phyloP scores from a whole-genome alignment of 306 rosid species.

The Rosa chinensis region DNA sequence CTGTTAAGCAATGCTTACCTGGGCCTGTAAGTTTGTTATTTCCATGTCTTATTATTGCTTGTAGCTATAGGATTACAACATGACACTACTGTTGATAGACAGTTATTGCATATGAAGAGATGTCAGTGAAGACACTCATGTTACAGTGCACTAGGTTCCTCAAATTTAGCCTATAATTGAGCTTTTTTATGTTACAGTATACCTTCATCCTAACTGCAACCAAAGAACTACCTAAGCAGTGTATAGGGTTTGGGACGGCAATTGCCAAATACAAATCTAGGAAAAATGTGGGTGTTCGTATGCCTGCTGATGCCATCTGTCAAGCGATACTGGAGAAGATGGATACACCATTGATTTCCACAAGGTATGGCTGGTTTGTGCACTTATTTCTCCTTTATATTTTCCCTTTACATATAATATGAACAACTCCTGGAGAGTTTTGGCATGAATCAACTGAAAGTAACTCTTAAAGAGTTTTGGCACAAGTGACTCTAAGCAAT shows the following conservation, averaged over 20 bases:
- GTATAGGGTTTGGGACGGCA: constrained; percentile 72
- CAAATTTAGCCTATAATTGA: constrained; percentile 25
- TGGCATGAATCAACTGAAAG: not conserved
- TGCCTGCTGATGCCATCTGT: constrained; percentile 85
- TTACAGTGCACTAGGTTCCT: constrained; percentile 16
- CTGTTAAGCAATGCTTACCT: constrained; percentile 83
- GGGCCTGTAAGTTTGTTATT: constrained; percentile 83
- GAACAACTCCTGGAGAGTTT: not conserved
- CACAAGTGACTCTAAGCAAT: not conserved
- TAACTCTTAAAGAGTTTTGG: not conserved
- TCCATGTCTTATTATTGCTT: constrained; percentile 14
- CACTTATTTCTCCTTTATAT: not conserved
- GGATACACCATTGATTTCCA: constrained; percentile 80
- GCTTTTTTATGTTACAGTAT: constrained; percentile 59
- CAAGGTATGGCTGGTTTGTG: constrained; percentile 56
- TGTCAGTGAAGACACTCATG: not conserved
- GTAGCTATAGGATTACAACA: not conserved
- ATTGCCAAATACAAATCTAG: constrained; percentile 64
- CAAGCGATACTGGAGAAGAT: constrained; percentile 75
- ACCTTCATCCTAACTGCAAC: constrained; percentile 91
- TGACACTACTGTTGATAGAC: not conserved
- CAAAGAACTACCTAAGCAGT: constrained; percentile 85
- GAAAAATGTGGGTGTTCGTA: constrained; percentile 86
- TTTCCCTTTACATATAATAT: not conserved
- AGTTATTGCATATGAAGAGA: not conserved